A percentile compares a stretch with the other conserved stretches of the same genome.
These are phyloP conservation scores for Boechera stricta DNA, from an alignment of 345 rosid genomes.

Conservation along the genomic window DNA sequence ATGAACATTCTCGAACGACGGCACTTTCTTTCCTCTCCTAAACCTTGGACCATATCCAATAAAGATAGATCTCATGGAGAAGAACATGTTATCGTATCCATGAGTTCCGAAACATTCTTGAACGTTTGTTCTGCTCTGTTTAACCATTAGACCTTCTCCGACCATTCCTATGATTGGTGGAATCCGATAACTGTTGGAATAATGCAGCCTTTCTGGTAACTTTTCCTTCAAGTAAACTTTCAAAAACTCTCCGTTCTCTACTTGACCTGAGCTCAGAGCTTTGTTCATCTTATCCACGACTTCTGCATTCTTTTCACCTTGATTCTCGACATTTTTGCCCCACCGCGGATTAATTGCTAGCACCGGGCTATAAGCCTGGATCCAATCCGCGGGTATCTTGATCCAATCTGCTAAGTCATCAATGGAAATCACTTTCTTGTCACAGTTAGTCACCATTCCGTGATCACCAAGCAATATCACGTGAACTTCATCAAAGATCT, in stretches of 20 bases:
- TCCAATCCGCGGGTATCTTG: conserved; percentile 68
- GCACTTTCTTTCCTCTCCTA: conserved; percentile 73
- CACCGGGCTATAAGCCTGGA: conserved; percentile 62
- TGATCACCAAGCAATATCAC: conserved; percentile 90
- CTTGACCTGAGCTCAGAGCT: conserved; percentile 69
- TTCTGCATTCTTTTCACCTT: conserved; percentile 39
- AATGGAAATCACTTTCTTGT: conserved; percentile 62
- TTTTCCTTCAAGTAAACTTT: conserved; percentile 79
- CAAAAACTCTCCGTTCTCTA: conserved; percentile 70
- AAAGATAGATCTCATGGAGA: conserved; percentile 96
- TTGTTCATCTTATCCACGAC: conserved; percentile 77
- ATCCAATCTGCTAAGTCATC: conserved; percentile 76
- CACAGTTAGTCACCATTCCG: conserved; percentile 94
- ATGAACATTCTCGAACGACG: conserved; percentile 89
- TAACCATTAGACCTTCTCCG: conserved; percentile 77
- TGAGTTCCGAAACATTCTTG: conserved; percentile 85
- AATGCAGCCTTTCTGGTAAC: conserved; percentile 75
- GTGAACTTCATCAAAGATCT: conserved; percentile 72
- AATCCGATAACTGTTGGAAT: conserved; percentile 67
- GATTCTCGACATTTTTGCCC: conserved; percentile 40
- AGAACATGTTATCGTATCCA: conserved; percentile 80
- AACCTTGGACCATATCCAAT: conserved; percentile 89
- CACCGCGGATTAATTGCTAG: conserved; percentile 72
- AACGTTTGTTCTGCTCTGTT: conserved; percentile 54
- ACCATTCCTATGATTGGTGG: conserved; percentile 77